These are phyloP conservation scores for Cyberlindnera lachancei DNA, from an alignment of 805 yeast genomes.

Conservation along the genomic window DNA sequence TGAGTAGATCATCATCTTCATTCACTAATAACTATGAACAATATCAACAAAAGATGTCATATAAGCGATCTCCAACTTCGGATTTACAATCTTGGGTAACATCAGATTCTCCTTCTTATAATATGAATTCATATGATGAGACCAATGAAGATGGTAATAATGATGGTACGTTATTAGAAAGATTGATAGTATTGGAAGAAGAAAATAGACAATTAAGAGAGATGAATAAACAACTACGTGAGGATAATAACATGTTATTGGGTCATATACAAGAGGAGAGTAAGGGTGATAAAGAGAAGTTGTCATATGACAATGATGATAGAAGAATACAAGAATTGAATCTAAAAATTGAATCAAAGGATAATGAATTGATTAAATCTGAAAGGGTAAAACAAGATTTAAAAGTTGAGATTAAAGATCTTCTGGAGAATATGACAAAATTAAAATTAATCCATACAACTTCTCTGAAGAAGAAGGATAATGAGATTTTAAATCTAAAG, in stretches of 20 bases:
- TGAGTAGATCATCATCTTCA: neutral
- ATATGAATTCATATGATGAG: no score
- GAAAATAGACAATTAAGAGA: slow-evolving; percentile 8
- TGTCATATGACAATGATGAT: no score
- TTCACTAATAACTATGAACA: neutral
- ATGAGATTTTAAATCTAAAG: slow-evolving; percentile 7
- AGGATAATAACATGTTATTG: slow-evolving; percentile 5
- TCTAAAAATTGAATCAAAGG: neutral
- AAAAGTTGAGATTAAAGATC: slow-evolving; percentile 7
- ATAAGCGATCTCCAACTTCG: slow-evolving; percentile 10
- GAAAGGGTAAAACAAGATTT: slow-evolving; percentile 4
- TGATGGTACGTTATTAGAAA: slow-evolving; percentile 10
- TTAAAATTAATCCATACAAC: slow-evolving; percentile 10
- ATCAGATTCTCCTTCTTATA: slow-evolving; percentile 2
- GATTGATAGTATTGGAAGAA: slow-evolving; percentile 4
- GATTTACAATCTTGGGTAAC: slow-evolving; percentile 8
- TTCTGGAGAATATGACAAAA: slow-evolving; percentile 7
- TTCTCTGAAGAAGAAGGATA: slow-evolving; percentile 8
- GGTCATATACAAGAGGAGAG: slow-evolving; percentile 2
- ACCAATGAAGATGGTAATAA: no score
- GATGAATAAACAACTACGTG: slow-evolving; percentile 8
- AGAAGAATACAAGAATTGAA: neutral
- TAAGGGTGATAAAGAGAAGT: neutral
- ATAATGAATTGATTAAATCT: slow-evolving; percentile 1
- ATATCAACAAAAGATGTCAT: neutral